Base-by-base conservation (phyloP, 139 green algal species). In the Bryopsis sp. region DNA sequence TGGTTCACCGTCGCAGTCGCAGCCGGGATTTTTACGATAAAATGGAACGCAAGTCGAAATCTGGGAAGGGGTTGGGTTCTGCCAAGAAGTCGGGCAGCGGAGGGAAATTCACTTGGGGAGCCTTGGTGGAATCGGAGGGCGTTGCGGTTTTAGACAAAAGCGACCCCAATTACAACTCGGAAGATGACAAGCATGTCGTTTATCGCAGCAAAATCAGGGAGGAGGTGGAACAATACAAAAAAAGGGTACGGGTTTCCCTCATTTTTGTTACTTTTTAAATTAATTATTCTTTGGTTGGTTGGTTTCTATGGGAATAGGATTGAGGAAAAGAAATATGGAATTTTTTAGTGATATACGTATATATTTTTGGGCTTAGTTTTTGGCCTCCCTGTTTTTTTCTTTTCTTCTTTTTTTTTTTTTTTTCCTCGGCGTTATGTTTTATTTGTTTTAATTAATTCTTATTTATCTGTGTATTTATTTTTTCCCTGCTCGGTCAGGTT, bases 141-240 rank as follows among this genome's bases (percentile, higher is more conserved):
- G 37, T 62, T 2, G 58, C 48, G 32, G 71, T 69, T 32, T 32
- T 87, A 15, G 85, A 92, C 80, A 74, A 67, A 8, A 84, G 82
- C 48, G 89, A 96, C 77, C 89, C 89, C 31, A 96, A 95, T 74
- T 95, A 92, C 60, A 81, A 95, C 75, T 85, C 74, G 1, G 89
- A 89, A 70, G 87, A 88, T 48, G 83, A 90, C 32, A 50, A 43
- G 19, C 34, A 39, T 22, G 72, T 79, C 36, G 66, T 82, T 39
- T 61, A 80, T 57, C 48, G 68, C 26, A 82, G 64, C 28, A 58
- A 81, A 31, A 70, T 87, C 35, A 64, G 72, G 39, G 66, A 76
- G 68, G 75, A 83, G 48, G 67, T 93, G 34, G 74, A 74, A 32
- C 67, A 76, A 24, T 95, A 89, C 75, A 95, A 95, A 75, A 36